Percentiles rank a stretch among this genome's conserved stretches.
Conservation (phyloP, 2,329 filamentous ascomycete species). For the Ophiostoma himal-ulmi region DNA sequence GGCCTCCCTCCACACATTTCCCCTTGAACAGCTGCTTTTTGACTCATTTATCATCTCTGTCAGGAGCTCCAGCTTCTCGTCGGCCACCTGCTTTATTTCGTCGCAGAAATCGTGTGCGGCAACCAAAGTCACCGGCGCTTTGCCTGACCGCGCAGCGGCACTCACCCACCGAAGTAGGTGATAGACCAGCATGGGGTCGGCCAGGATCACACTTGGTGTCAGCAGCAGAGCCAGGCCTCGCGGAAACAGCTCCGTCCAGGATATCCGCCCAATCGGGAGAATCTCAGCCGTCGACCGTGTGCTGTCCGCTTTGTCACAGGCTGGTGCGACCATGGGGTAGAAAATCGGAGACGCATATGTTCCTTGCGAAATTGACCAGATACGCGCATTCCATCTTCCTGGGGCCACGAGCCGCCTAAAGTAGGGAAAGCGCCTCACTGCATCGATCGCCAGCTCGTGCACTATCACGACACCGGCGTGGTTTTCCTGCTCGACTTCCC, state of each 20-base stretch:
- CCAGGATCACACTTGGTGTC: constrained; percentile 46
- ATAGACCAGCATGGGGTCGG: constrained; percentile 38
- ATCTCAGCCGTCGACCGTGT: background rate
- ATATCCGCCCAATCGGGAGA: constrained; percentile 32
- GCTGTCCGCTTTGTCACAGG: constrained; percentile 1
- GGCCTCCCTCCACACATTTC: background rate
- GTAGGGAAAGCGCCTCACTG: constrained; percentile 38
- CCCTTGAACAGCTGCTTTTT: background rate
- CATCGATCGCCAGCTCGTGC: constrained; percentile 39
- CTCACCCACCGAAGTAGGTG: constrained; percentile 41
- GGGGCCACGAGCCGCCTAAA: constrained; percentile 33
- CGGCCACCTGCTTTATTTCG: constrained; percentile 29
- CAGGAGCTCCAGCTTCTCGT: background rate
- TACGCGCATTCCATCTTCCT: constrained; percentile 23
- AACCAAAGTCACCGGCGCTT: constrained; percentile 32
- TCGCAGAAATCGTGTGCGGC: constrained; percentile 34
- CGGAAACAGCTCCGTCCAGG: constrained; percentile 41
- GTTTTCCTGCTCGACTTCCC: constrained; percentile 28
- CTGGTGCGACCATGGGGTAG: constrained; percentile 28
- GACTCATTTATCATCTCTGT: background rate
- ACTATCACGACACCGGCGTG: constrained; percentile 37
- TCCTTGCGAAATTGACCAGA: constrained; percentile 41
- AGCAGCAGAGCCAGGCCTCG: constrained; percentile 42
- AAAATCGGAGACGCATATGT: constrained; percentile 30
- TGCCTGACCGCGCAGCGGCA: constrained; percentile 24